Base-by-base conservation (phyloP, 1,284 basidiomycete genomes). In the Sphagnurus paluster region DNA sequence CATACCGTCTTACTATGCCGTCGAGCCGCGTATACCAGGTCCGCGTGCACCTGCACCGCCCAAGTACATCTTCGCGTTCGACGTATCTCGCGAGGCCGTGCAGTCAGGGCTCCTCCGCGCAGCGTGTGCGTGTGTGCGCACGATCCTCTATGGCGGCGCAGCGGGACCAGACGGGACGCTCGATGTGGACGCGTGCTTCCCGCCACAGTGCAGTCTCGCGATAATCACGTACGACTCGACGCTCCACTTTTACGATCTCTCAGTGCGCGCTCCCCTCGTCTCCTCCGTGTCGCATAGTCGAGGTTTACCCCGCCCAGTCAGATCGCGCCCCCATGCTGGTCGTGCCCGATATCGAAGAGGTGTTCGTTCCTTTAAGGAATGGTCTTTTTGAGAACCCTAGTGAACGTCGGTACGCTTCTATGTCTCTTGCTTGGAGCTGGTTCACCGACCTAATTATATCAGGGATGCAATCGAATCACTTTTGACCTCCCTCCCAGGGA, bases 171-270 rank as follows among this genome's bases (percentile, higher is more conserved):
- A 79, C 38, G 75, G 70, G 11, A 61, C 42, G 54, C 25, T 60
- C n/a, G n/a, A n/a, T n/a, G 61, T 70, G 10, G 66, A 73, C 16
- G 62, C 77, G 11, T 81, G 71, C 56, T 77, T 82, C 58, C 81
- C 83, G 4, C 55, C 67, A n/a, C 63, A 68, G 49, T 74, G 75
- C 63, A 63, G 70, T 49, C 63, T 96, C n/a, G 88, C 84, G 2
- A 86, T 99, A 55, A 57, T 98, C 33, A 93, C 94, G 0, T 97
- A 89, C 60, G 93, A 97, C 61, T 69, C 76, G 37, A 75, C 82
- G 2, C 70, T 99, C 16, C 92, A 98, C 57, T 97, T 98, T 64
- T 94, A 93, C 68, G 87, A 96, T 62, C 72, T 99, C 49, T 83
- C 87, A 61, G 90, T 95, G 69, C 74, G 88, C 64, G 25, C 40